Base-by-base conservation (phyloP, 2,329 filamentous ascomycete species). In the Leptographium galeiforme region DNA sequence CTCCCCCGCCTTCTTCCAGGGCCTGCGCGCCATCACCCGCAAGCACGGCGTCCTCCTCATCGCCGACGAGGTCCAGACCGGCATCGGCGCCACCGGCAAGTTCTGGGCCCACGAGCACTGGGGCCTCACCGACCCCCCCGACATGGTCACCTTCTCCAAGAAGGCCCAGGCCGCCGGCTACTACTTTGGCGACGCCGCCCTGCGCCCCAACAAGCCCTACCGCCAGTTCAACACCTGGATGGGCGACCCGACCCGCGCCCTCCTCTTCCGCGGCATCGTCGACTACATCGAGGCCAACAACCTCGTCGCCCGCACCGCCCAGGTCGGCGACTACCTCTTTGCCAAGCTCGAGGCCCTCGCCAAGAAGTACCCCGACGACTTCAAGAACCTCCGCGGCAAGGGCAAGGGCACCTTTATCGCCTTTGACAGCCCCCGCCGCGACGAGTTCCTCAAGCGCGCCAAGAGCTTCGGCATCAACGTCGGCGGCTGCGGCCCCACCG, bases 31-130 rank as follows among this genome's bases (percentile, higher is more conserved):
- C 45, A 69, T 95, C 57, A 95, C 89, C 41, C 78, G 80, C 66
- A 84, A 82, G 68, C 80, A 89, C 72, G 77, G 82, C 61, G 79
- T 95, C 34, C 81, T 94, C 55, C 75, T 95, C 68, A 95, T 95
- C 64, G 89, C 94, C 58, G 89, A 95, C 67, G 89, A 95, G 72
- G 89, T 95, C 12, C 89, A 95, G 72, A 95, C 89, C 8, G 90
- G 89, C 66, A 84, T 95, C 32, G 90, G 90, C 62, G 89, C 90
- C 41, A 95, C 89, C 0, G 89, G 89, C 62, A 89, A 87, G 68
- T 95, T 95, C 81, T 95, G 89, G 89, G 89, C 90, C 10, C 90
- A 95, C 73, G 89, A 95, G 63, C 90, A 95, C 81, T 95, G 89
- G 89, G 78, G 86, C 67, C 78, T 95, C 45, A 65, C 76, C 50